Base-by-base conservation (phyloP, 306 rosid genomes). In the Arachis hypogaea region DNA sequence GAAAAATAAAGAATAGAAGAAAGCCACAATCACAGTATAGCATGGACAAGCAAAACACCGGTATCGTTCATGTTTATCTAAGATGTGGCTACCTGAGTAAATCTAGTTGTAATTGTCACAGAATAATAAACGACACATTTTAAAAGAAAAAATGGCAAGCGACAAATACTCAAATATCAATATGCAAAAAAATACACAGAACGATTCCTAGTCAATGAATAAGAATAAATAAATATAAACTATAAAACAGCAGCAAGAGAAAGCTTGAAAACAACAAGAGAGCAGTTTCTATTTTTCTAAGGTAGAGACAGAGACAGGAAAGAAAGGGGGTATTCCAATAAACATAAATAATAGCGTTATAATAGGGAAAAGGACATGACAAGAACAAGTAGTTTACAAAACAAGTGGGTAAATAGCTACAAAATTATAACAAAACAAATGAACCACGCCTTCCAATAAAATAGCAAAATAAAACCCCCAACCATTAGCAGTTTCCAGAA, bases 341-440 rank as follows among this genome's bases (percentile, higher is more conserved):
- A 56, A 60, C 18, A 66, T 57, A 45, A 46, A 72, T 9, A 11
- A 46, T 28, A 36, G 7, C 8, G 9, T 40, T 45, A 28, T 72
- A 28, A 49, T 30, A 12, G 6, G 7, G 69, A 80, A 80, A 74
- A 55, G 47, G 58, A 70, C 77, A 69, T 69, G 76, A 69, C 80
- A 56, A n/a, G 57, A 68, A 38, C 55, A 49, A 75, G 18, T 55
- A 45, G 36, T n/a, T 42, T 28, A 38, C 49, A 7, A 10, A 46
- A 30, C 14, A 30, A 42, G 38, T 11, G 47, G 57, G 49, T n/a
- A 58, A 18, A 58, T 52, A 10, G 41, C 55, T 28, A 36, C 55
- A 11, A 71, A 64, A 51, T 76, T 65, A 42, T 11, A 10, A 11
- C 65, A 73, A 7, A 63, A 93, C 22, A 33, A 33, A 33, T 33